phyloP scores from a whole-genome alignment of 2,329 filamentous ascomycete species.

The Tolypocladium amazonense region DNA sequence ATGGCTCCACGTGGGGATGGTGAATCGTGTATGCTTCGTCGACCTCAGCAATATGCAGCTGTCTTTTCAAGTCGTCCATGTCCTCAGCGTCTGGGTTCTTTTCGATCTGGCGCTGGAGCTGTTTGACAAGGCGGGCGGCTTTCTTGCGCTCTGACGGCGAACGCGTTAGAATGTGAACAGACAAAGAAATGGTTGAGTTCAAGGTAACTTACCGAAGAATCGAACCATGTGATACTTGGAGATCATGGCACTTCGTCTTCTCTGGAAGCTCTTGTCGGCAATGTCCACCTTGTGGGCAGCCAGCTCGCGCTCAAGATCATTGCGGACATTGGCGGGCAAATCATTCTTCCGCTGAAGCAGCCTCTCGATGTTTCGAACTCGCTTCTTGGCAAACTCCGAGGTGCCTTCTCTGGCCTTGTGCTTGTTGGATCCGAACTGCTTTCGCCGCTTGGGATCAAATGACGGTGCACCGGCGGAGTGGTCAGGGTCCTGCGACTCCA shows the following conservation, averaged over 20 bases:
- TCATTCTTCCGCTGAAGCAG: slow-evolving; percentile 49
- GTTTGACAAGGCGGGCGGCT: slow-evolving; percentile 55
- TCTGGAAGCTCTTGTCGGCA: slow-evolving; percentile 45
- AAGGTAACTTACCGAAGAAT: slow-evolving; percentile 56
- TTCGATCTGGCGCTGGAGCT: slow-evolving; percentile 48
- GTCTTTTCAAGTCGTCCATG: slow-evolving; percentile 36
- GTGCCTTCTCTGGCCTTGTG: slow-evolving; percentile 34
- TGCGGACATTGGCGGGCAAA: slow-evolving; percentile 56
- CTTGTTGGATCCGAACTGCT: slow-evolving; percentile 22
- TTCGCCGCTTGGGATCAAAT: slow-evolving; percentile 18
- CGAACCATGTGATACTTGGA: slow-evolving; percentile 72
- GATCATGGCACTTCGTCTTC: slow-evolving; percentile 59
- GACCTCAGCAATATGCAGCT: slow-evolving; percentile 59
- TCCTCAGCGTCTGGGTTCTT: slow-evolving; percentile 40
- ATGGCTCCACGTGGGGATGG: slow-evolving; percentile 60
- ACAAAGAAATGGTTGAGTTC: not conserved
- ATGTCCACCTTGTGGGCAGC: slow-evolving; percentile 56
- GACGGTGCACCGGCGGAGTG: slow-evolving; percentile 1
- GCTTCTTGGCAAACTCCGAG: slow-evolving; percentile 57
- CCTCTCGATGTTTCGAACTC: slow-evolving; percentile 58
- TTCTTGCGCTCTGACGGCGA: slow-evolving; percentile 55
- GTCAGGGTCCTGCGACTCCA: slow-evolving; percentile 8
- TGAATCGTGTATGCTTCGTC: slow-evolving; percentile 67
- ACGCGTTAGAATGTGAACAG: not conserved
- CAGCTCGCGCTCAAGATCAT: slow-evolving; percentile 64